Conservation (phyloP, 306 rosid genomes). For the Castanea mollissima region DNA sequence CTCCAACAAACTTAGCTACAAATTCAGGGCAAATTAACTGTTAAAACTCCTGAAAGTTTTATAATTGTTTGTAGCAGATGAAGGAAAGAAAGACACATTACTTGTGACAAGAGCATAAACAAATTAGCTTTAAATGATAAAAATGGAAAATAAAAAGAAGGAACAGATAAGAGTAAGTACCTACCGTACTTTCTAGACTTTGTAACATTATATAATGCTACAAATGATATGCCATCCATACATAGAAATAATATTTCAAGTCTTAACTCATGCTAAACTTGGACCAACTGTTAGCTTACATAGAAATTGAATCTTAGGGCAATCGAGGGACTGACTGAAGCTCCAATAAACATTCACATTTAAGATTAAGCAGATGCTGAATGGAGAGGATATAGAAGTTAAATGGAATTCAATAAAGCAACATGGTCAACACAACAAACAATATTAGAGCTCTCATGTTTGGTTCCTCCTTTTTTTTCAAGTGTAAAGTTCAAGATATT, state of each 20-base stretch:
- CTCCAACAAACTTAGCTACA: neutral
- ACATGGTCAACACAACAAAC: neutral
- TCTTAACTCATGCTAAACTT: slow-evolving; percentile 20
- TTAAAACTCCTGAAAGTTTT: neutral
- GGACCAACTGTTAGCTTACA: slow-evolving; percentile 19
- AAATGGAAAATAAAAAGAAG: neutral
- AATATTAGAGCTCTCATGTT: neutral
- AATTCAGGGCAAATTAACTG: neutral
- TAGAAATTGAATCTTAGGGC: neutral
- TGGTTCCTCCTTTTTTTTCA: neutral
- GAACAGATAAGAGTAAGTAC: slow-evolving; percentile 12
- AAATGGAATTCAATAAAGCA: neutral
- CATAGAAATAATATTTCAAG: slow-evolving; percentile 24
- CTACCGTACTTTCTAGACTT: slow-evolving; percentile 11
- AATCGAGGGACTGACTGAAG: neutral
- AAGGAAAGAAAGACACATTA: too few relatives aligned
- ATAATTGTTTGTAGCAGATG: too few relatives aligned
- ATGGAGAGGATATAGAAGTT: neutral
- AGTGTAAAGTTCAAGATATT: neutral
- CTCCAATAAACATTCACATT: neutral
- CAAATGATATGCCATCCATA: slow-evolving; percentile 17
- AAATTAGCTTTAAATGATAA: neutral
- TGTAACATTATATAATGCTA: slow-evolving; percentile 26
- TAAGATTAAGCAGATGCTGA: neutral
- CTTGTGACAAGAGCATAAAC: neutral